phyloP scores from a whole-genome alignment of 2,329 filamentous ascomycete genomes.

The Fusarium nurragi region DNA sequence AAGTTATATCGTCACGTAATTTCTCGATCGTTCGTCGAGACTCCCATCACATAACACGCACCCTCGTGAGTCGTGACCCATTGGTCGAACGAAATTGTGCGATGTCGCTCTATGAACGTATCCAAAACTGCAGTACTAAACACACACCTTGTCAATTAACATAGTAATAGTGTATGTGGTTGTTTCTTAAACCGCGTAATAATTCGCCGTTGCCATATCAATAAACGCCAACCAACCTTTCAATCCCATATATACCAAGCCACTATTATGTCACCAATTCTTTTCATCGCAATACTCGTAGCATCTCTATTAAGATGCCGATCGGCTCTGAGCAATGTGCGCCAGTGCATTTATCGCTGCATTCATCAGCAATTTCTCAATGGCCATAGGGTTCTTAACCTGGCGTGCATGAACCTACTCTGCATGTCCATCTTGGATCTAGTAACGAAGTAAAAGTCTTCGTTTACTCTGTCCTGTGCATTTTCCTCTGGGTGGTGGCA shows the following conservation, averaged over 20 bases:
- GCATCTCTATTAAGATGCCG: background rate
- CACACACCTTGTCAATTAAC: background rate
- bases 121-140: background rate
- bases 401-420: slow-evolving; percentile 24
- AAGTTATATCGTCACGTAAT: background rate
- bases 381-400: background rate
- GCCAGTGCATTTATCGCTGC: slow-evolving; percentile 34
- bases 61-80: background rate
- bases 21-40: background rate
- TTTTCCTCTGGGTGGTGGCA: slow-evolving; percentile 16
- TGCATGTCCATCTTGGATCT: slow-evolving; percentile 40
- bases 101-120: background rate
- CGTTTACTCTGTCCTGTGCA: slow-evolving; percentile 32
- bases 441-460: slow-evolving; percentile 36
- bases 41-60: background rate
- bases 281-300: background rate
- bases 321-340: slow-evolving; percentile 25
- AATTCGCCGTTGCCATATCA: background rate
- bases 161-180: background rate
- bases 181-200: background rate
- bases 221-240: background rate
- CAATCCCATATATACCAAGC: background rate
- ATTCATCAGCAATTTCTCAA: slow-evolving; percentile 16
- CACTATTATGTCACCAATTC: background rate
- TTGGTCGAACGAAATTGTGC: background rate